Evolutionary conservation across 805 yeast species (phyloP).

Genomic region (Kluyveromyces siamensis): DNA sequence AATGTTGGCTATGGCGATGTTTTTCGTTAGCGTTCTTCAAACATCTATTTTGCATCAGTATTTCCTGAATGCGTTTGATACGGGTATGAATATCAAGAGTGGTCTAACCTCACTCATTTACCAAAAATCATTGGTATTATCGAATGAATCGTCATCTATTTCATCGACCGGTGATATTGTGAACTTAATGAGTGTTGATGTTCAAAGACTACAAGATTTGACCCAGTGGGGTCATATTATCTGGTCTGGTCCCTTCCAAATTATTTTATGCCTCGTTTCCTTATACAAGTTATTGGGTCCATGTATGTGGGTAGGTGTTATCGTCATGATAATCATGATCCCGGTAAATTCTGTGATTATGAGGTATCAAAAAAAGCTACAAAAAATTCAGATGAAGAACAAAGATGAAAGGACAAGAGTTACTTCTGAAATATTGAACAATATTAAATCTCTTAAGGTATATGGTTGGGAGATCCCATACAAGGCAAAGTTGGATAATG

Average conservation of each 20-base stretch:
- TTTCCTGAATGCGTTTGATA: slow-evolving; percentile 62
- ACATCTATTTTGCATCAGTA: slow-evolving; percentile 73
- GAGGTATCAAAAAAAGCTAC: slow-evolving; percentile 58
- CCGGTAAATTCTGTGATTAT: slow-evolving; percentile 72
- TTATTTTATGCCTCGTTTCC: slow-evolving; percentile 63
- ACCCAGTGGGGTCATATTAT: slow-evolving; percentile 68
- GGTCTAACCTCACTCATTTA: slow-evolving; percentile 60
- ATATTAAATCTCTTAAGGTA: slow-evolving; percentile 84
- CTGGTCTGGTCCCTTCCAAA: slow-evolving; percentile 94
- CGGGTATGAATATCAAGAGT: slow-evolving; percentile 69
- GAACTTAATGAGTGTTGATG: slow-evolving; percentile 89
- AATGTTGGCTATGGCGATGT: slow-evolving; percentile 69
- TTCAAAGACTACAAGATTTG: slow-evolving; percentile 78
- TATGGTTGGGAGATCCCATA: slow-evolving; percentile 96
- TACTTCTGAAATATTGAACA: slow-evolving; percentile 79
- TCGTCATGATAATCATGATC: slow-evolving; percentile 65
- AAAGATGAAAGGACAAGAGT: slow-evolving; percentile 90
- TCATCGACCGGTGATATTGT: slow-evolving; percentile 89
- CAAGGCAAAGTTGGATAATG: slow-evolving; percentile 58
- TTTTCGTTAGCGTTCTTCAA: slow-evolving; percentile 64
- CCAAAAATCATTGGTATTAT: slow-evolving; percentile 56
- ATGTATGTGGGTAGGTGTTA: slow-evolving; percentile 95
- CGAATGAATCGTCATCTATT: slow-evolving; percentile 61
- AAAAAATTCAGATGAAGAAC: slow-evolving; percentile 76
- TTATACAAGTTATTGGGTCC: slow-evolving; percentile 68